Evolutionary conservation across 768 basidiomycete genomes (phyloP).

Genomic region (Lactarius hengduanensis): DNA sequence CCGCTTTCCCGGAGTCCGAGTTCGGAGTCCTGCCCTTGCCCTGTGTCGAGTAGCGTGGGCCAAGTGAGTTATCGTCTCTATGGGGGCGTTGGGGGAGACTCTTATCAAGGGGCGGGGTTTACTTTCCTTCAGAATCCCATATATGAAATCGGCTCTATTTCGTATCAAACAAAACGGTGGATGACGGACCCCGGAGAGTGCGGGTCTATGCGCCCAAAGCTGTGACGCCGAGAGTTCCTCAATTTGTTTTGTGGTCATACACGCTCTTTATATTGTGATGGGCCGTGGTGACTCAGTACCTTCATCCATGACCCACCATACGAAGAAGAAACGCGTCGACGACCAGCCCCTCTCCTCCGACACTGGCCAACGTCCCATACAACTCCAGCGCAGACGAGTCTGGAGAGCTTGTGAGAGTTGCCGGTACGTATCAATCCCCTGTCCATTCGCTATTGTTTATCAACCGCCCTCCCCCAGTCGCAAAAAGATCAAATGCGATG

Average conservation of each 20-base stretch:
- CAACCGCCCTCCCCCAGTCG: constrained; percentile 47
- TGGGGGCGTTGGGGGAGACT: not conserved
- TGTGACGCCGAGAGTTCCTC: not conserved
- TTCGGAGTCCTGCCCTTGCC: not conserved
- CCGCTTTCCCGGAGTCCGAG: not conserved
- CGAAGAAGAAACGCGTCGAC: constrained; percentile 81
- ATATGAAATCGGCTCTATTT: not conserved
- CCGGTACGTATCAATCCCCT: constrained; percentile 50
- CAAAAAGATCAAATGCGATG: constrained; percentile 94
- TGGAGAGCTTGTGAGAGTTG: constrained; percentile 92
- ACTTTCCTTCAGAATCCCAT: not conserved
- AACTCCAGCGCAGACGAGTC: constrained; percentile 74
- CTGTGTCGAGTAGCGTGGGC: not conserved
- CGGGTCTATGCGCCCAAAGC: not conserved
- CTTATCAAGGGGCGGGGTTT: not conserved
- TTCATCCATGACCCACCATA: constrained; percentile 47
- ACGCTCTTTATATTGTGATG: constrained; percentile 24
- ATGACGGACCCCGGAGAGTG: constrained; percentile 15
- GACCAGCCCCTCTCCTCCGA: constrained; percentile 49
- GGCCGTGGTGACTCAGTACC: constrained; percentile 23
- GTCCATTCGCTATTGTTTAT: constrained; percentile 27
- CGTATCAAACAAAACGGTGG: not conserved
- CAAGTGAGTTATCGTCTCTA: not conserved
- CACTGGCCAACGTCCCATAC: constrained; percentile 63
- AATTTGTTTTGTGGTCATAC: constrained; percentile 17